These are phyloP conservation scores for Leccinum truebloodii DNA, from an alignment of 768 basidiomycete genomes.

Conservation along the genomic window DNA sequence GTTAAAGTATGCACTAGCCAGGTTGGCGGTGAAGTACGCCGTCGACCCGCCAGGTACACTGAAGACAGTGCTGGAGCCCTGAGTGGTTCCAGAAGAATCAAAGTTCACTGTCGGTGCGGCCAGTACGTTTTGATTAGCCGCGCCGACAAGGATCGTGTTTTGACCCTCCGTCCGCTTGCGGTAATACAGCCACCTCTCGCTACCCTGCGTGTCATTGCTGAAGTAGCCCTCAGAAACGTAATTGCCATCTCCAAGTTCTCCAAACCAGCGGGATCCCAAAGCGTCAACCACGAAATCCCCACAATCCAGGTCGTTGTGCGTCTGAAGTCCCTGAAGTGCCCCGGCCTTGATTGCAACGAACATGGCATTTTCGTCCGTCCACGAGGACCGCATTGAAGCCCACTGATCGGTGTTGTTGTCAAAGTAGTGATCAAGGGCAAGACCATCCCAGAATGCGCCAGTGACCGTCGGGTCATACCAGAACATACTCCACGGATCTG, in stretches of 20 bases:
- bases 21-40: conserved; percentile 79
- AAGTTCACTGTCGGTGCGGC: conserved; percentile 59
- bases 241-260: conserved; percentile 89
- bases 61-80: conserved; percentile 85
- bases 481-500: conserved; percentile 87
- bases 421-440: conserved; percentile 84
- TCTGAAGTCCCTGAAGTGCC: conserved; percentile 78
- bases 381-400: conserved; percentile 89
- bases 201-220: conserved; percentile 63
- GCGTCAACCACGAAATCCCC: conserved; percentile 97
- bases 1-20: conserved; percentile 73
- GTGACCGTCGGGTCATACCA: conserved; percentile 87
- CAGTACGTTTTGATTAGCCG: conserved; percentile 77
- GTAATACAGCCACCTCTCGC: conserved; percentile 88
- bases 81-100: conserved; percentile 58
- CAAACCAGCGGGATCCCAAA: conserved; percentile 90
- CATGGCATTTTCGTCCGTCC: conserved; percentile 83
- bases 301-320: conserved; percentile 91
- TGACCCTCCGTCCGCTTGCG: conserved; percentile 97
- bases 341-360: conserved; percentile 93
- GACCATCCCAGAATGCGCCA: conserved; percentile 92
- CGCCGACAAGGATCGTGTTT: conserved; percentile 83
- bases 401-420: conserved; percentile 72
- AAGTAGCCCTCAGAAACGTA: conserved; percentile 83
- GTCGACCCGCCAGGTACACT: conserved; percentile 63